Base-by-base conservation (phyloP, 441 rosid species). In the Populus hybrid region DNA sequence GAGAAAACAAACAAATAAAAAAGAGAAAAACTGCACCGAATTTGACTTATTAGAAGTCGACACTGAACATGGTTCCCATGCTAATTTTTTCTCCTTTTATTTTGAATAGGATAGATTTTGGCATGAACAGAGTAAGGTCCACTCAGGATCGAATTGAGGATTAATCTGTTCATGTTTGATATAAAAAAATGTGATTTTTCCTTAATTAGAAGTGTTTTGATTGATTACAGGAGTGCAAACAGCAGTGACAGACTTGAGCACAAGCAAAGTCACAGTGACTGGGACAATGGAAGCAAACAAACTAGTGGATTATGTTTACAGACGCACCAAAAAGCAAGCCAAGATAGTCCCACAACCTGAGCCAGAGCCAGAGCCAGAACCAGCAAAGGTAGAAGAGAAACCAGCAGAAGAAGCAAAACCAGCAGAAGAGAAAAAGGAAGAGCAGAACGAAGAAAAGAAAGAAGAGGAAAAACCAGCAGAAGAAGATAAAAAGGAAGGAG, bases 261-360 rank as follows among this genome's bases (percentile, higher is more conserved):
- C 88, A 2, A 86, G 88, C 68, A 95, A 92, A 82, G 98, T 91
- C 31, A 86, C 83, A 18, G 98, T 95, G 20, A 92, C 95, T 0
- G 99, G 99, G 20, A 95, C 97, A 12, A 93, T 95, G 95, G 96
- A 91, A 61, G 89, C 88, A 8, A 80, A 87, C 81, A 91, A 87
- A 79, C 90, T 93, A 3, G 99, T 89, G 38, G 99, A 91, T 21
- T 93, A 95, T 74, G 90, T 95, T 29, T 92, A 91, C 65, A 85
- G 92, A 81, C 81, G 92, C 45, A 93, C 99, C 73, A 90, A 84
- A 77, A 95, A 90, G 80, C 93, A 91, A 56, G 99, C 97, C 68
- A 79, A 86, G 68, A 89, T 95, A 50, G 88, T 93, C 64, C 96
- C 97, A 26, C 93, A 82, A 76, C 96, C 93, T 1, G 88, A 90